A percentile compares a stretch with the other conserved stretches of the same genome.
Evolutionary conservation across 345 rosid genomes (phyloP).

Genomic region (Melastoma malabathricum): DNA sequence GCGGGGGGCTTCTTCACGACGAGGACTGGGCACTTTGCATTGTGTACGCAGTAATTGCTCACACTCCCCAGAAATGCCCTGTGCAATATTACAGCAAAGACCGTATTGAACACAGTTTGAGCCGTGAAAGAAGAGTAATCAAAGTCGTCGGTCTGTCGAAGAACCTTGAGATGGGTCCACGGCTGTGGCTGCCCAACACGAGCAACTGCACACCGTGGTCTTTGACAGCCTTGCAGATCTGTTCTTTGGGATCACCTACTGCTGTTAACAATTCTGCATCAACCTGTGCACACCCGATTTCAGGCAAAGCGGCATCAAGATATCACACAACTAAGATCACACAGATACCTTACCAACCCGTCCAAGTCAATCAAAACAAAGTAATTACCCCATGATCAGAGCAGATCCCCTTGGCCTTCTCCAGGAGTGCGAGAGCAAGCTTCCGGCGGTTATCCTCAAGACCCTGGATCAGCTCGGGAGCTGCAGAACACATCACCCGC

Average conservation of each 20-base stretch:
- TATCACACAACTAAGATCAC: background rate
- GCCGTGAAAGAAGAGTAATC: too few relatives aligned
- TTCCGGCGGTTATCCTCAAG: conserved; percentile 42
- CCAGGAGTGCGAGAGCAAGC: conserved; percentile 10
- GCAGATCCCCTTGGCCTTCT: conserved; percentile 13
- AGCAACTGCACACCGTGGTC: conserved; percentile 31
- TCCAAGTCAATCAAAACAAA: too few relatives aligned
- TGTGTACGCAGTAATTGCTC: conserved; percentile 27
- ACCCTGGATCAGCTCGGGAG: conserved; percentile 33
- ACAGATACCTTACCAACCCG: background rate
- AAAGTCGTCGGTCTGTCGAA: background rate
- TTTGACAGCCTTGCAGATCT: conserved; percentile 33
- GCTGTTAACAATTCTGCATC: conserved; percentile 32
- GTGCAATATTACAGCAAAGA: background rate
- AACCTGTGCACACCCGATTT: conserved; percentile 19
- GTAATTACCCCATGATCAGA: conserved; percentile 7
- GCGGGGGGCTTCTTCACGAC: conserved; percentile 16
- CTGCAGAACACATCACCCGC: conserved; percentile 14
- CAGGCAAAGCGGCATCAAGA: background rate
- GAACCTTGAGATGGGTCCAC: conserved; percentile 46
- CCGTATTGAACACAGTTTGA: too few relatives aligned
- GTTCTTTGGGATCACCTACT: conserved; percentile 33
- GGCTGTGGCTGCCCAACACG: conserved; percentile 37
- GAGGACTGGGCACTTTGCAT: conserved; percentile 39
- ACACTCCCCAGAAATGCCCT: conserved; percentile 10